These are phyloP conservation scores for Papiliotrema fonsecae DNA, from an alignment of 1,284 basidiomycete genomes.

Conservation along the genomic window DNA sequence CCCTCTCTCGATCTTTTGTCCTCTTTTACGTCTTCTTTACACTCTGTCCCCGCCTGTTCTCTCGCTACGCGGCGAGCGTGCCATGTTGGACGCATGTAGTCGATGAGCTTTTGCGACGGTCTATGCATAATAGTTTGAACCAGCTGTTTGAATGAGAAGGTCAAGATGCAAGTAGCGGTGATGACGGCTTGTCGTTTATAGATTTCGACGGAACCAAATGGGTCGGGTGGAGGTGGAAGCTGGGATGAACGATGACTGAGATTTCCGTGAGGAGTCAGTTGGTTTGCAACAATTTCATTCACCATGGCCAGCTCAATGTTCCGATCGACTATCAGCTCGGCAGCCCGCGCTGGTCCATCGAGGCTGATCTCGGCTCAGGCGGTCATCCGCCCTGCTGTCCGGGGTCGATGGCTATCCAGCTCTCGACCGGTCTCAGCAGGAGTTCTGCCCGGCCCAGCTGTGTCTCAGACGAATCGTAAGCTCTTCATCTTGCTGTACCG, in stretches of 20 bases:
- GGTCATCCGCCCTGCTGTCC: too few relatives aligned
- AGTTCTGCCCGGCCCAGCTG: conserved; percentile 23
- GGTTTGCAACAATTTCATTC: neutral
- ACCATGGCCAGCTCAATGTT: neutral
- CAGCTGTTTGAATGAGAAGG: too few relatives aligned
- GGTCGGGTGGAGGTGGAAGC: neutral
- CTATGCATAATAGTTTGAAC: too few relatives aligned
- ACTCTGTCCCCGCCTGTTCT: neutral
- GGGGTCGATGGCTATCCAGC: too few relatives aligned
- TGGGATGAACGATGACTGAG: neutral
- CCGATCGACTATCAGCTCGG: too few relatives aligned
- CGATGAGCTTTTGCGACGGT: too few relatives aligned
- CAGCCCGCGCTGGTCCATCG: too few relatives aligned
- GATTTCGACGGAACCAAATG: neutral
- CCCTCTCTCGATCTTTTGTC: neutral
- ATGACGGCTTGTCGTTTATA: too few relatives aligned
- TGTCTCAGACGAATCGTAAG: conserved; percentile 38
- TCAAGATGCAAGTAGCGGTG: too few relatives aligned
- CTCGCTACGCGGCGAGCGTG: too few relatives aligned
- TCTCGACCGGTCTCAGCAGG: conserved; percentile 4
- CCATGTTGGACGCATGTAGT: too few relatives aligned
- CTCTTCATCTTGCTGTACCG: neutral
- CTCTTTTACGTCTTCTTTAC: neutral
- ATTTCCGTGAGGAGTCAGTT: neutral
- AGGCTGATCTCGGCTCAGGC: too few relatives aligned